Conservation (phyloP, 2,329 filamentous ascomycete species). For the Drechslerella stenobrocha region DNA sequence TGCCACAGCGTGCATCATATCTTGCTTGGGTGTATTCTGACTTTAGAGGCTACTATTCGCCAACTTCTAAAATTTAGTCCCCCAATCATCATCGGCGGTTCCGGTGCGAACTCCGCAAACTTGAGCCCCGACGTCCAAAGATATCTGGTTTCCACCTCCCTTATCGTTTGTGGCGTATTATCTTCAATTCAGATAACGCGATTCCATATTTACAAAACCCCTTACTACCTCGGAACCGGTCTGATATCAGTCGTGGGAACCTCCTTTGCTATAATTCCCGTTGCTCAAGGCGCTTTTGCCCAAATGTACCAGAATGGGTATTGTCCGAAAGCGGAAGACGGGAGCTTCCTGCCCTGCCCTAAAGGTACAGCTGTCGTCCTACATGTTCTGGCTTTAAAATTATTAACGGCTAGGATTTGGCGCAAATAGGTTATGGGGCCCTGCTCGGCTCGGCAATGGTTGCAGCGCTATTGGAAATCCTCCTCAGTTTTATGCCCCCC, state of each 20-base stretch:
- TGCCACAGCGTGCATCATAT: too few species aligned
- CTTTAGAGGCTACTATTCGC: too few species aligned
- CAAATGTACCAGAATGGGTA: constrained; percentile 73
- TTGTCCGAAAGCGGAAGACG: constrained; percentile 59
- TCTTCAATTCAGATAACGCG: constrained; percentile 69
- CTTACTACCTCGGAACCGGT: constrained; percentile 68
- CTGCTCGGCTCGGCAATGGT: constrained; percentile 62
- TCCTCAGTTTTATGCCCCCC: constrained; percentile 67
- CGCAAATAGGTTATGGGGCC: constrained; percentile 69
- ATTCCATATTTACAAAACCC: constrained; percentile 66
- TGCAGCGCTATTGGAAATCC: constrained; percentile 69
- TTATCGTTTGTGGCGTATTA: constrained; percentile 69
- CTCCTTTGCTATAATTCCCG: constrained; percentile 72
- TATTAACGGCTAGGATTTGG: constrained; percentile 61
- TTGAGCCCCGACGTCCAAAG: constrained; percentile 62
- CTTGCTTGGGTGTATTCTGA: too few species aligned
- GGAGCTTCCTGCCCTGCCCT: constrained; percentile 30
- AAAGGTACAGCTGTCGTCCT: constrained; percentile 15
- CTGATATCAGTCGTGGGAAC: constrained; percentile 75
- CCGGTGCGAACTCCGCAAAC: constrained; percentile 61
- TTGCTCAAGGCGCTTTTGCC: constrained; percentile 70
- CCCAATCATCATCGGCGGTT: constrained; percentile 65
- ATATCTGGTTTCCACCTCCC: constrained; percentile 70
- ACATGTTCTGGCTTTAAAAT: constrained; percentile 13
- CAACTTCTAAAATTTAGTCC: constrained; percentile 63